These are phyloP conservation scores for Malus sieversii DNA, from an alignment of 306 rosid species.

Conservation along the genomic window DNA sequence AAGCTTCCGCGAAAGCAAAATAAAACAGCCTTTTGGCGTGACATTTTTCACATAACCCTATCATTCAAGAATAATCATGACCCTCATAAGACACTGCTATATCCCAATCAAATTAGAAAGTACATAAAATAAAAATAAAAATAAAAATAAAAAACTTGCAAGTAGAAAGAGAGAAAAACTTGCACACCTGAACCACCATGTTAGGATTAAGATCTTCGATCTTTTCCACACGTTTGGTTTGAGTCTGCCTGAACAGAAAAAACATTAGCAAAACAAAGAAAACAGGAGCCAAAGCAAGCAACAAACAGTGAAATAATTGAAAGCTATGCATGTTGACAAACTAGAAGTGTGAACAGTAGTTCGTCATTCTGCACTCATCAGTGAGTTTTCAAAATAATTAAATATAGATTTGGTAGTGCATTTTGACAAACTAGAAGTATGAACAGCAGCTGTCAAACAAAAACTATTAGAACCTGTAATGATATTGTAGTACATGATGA, in stretches of 20 bases:
- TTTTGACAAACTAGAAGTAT: background rate
- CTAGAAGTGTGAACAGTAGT: background rate
- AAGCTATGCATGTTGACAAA: background rate
- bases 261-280: background rate
- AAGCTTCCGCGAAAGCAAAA: slow-evolving; percentile 64
- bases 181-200: slow-evolving; percentile 61
- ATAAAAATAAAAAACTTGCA: background rate
- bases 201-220: slow-evolving; percentile 66
- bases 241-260: slow-evolving; percentile 35
- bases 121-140: background rate
- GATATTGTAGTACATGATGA: background rate
- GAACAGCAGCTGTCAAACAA: background rate
- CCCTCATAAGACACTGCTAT: background rate
- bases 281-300: background rate
- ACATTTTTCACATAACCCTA: slow-evolving; percentile 85
- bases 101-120: background rate
- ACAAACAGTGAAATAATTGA: background rate
- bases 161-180: background rate
- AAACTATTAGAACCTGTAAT: background rate
- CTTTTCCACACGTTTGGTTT: slow-evolving; percentile 32
- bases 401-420: background rate
- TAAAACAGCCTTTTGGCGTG: slow-evolving; percentile 80
- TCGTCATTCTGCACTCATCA: background rate
- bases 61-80: slow-evolving; percentile 7
- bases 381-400: background rate